Percentiles rank a stretch among this genome's conserved stretches.
Evolutionary conservation across 441 rosid genomes (phyloP).

Genomic region (Populus hybrid): DNA sequence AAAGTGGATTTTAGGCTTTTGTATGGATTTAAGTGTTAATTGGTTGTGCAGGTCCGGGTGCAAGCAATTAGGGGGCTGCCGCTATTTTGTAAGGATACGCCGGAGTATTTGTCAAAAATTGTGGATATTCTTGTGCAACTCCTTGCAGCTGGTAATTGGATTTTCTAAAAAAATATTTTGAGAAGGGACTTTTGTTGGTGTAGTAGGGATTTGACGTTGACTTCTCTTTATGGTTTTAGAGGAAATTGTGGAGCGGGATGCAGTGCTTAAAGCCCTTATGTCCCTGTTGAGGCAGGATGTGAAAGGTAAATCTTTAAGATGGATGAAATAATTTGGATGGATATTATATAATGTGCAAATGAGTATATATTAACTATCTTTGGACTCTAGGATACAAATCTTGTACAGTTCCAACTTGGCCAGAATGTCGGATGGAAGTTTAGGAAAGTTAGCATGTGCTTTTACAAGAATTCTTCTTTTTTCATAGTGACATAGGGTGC

Average conservation of each 20-base stretch:
- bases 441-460: neutral
- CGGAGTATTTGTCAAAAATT: conserved; percentile 72
- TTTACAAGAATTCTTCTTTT: neutral
- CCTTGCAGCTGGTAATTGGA: conserved; percentile 53
- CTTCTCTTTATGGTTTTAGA: conserved; percentile 38
- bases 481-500: neutral
- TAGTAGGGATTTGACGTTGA: neutral
- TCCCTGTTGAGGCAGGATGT: conserved; percentile 93
- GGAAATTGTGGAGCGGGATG: conserved; percentile 94
- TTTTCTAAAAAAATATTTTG: neutral
- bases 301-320: conserved; percentile 54
- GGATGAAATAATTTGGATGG: neutral
- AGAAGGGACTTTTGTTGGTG: neutral
- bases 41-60: conserved; percentile 66
- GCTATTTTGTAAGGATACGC: conserved; percentile 86
- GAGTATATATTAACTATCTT: neutral
- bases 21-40: conserved; percentile 16
- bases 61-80: conserved; percentile 97
- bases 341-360: neutral
- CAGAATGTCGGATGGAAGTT: neutral
- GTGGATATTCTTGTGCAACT: conserved; percentile 87
- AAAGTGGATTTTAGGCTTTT: conserved; percentile 13
- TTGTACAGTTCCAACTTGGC: neutral
- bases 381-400: neutral
- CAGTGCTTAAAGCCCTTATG: conserved; percentile 93